Evolutionary conservation across 176 grass and related monocot species (phyloP).

Genomic region (Carex pumila): DNA sequence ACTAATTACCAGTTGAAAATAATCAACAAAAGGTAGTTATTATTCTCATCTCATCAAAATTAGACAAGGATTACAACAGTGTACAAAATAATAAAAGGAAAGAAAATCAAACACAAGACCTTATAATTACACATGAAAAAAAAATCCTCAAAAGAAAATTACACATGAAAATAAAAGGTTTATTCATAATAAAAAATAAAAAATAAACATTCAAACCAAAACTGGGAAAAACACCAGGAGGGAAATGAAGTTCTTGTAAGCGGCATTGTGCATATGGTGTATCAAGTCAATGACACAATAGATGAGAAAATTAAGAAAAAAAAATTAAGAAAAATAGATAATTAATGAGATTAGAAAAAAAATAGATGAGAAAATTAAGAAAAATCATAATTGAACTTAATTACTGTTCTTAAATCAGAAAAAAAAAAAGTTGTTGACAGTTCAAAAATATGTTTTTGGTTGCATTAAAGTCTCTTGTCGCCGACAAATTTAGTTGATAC

Average conservation of each 20-base stretch:
- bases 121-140: background rate
- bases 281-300: conserved; percentile 59
- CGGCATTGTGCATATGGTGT: conserved; percentile 52
- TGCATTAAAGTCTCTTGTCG: no score
- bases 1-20: no score
- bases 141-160: background rate
- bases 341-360: no score
- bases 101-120: background rate
- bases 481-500: no score
- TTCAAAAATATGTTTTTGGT: no score
- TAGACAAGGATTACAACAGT: background rate
- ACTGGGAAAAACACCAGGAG: background rate
- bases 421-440: no score
- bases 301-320: conserved; percentile 34
- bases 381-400: no score
- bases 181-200: background rate
- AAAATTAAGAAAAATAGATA: no score
- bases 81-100: background rate
- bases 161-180: conserved; percentile 1
- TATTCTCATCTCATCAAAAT: no score
- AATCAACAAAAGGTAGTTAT: background rate
- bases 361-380: no score
- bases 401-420: no score
- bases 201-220: background rate
- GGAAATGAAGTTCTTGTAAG: conserved; percentile 14